A percentile compares a stretch with the other conserved stretches of the same genome.
Evolutionary conservation across 2,329 filamentous ascomycete genomes (phyloP).

Genomic region (Cercospora sp.): DNA sequence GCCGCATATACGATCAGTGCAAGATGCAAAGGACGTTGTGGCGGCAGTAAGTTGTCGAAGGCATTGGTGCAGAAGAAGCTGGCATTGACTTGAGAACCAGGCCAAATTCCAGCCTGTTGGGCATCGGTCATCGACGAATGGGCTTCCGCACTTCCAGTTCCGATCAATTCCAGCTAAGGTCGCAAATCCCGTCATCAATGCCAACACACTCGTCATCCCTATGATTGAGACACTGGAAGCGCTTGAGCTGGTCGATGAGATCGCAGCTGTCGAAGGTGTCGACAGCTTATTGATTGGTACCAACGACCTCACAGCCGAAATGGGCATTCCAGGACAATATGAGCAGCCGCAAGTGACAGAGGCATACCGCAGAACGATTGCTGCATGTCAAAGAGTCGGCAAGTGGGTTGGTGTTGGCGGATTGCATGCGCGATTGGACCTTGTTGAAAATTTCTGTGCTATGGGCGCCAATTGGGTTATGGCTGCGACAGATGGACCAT

Average conservation of each 20-base stretch:
- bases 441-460: conserved; percentile 45
- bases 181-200: conserved; percentile 41
- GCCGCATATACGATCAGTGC: conserved; percentile 44
- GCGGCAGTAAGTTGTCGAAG: conserved; percentile 27
- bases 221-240: conserved; percentile 48
- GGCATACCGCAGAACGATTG: conserved; percentile 40
- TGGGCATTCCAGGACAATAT: conserved; percentile 47
- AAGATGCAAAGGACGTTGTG: conserved; percentile 43
- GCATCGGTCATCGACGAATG: conserved; percentile 41
- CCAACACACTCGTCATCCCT: conserved; percentile 44
- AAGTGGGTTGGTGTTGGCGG: conserved; percentile 48
- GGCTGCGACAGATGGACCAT: conserved; percentile 40
- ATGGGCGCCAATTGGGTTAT: conserved; percentile 45
- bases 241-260: conserved; percentile 44
- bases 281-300: conserved; percentile 49
- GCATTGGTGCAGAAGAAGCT: not conserved
- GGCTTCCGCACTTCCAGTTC: conserved; percentile 43
- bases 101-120: conserved; percentile 45
- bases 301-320: conserved; percentile 48
- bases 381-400: conserved; percentile 43
- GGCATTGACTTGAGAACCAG: not conserved
- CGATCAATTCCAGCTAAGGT: conserved; percentile 38
- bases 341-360: conserved; percentile 39
- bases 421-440: conserved; percentile 44
- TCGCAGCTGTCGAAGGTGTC: conserved; percentile 46